Conservation (phyloP, 305 asterid species). For the Fraxinus velutina region DNA sequence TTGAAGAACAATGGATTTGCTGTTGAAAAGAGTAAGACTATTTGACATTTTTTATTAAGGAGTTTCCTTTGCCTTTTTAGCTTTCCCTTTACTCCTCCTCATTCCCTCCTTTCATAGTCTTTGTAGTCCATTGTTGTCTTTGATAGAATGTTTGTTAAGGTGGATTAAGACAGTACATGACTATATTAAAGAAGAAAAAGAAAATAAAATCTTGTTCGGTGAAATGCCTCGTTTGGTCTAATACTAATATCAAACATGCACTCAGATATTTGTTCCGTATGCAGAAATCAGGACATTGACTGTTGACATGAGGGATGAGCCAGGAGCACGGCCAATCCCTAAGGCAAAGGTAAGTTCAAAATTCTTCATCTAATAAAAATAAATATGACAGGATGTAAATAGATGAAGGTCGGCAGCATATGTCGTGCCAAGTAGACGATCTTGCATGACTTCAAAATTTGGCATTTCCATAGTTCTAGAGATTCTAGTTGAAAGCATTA, state of each 20-base stretch:
- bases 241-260: neutral
- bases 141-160: neutral
- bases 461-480: neutral
- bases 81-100: neutral
- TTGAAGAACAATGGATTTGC: constrained; percentile 73
- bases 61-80: neutral
- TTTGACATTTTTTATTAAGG: neutral
- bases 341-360: constrained; percentile 55
- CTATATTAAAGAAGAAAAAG: neutral
- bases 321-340: constrained; percentile 57
- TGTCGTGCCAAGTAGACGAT: neutral
- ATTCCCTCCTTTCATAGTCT: neutral
- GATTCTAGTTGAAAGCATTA: neutral
- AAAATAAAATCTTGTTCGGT: neutral
- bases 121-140: neutral
- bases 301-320: constrained; percentile 66
- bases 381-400: neutral
- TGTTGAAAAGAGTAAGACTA: constrained; percentile 55
- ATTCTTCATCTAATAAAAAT: neutral
- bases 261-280: neutral
- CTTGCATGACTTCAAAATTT: neutral
- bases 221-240: neutral
- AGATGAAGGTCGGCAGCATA: neutral
- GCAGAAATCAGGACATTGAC: constrained; percentile 69
- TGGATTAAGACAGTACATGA: neutral